phyloP scores from a whole-genome alignment of 1,284 basidiomycete genomes.

The Tylopilus sp. region DNA sequence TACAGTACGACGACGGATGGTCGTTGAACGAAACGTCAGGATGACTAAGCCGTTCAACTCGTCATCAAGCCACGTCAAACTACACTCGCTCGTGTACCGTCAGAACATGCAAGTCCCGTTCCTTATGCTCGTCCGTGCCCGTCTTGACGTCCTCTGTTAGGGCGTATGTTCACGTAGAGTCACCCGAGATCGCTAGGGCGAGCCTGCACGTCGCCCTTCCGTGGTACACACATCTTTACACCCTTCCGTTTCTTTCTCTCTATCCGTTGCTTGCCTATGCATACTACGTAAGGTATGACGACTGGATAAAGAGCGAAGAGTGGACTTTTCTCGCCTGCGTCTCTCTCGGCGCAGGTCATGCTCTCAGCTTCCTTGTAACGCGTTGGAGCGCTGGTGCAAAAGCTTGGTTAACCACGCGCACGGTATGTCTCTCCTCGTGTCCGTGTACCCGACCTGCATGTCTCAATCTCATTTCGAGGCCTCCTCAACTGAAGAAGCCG shows the following conservation, averaged over 20 bases:
- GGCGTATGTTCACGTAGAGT: slow-evolving; percentile 59
- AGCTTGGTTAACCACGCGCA: slow-evolving; percentile 74
- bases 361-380: slow-evolving; percentile 89
- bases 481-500: slow-evolving; percentile 64
- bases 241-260: slow-evolving; percentile 77
- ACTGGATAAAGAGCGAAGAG: slow-evolving; percentile 89
- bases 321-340: slow-evolving; percentile 96
- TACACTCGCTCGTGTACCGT: no score
- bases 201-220: slow-evolving; percentile 81
- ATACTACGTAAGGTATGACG: slow-evolving; percentile 87
- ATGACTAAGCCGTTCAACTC: no score
- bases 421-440: slow-evolving; percentile 38
- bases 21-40: no score
- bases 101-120: slow-evolving; percentile 18
- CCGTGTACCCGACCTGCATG: background rate
- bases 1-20: no score
- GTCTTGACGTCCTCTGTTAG: slow-evolving; percentile 4
- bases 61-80: no score
- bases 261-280: slow-evolving; percentile 92
- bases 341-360: slow-evolving; percentile 81
- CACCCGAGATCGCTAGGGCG: slow-evolving; percentile 81
- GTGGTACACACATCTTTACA: slow-evolving; percentile 77
- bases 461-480: slow-evolving; percentile 47
- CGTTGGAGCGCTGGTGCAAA: slow-evolving; percentile 84
- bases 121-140: no score